A percentile compares a stretch with the other conserved stretches of the same genome.
phyloP scores from a whole-genome alignment of 2,329 filamentous ascomycete genomes.

The Elsinoe perseae region DNA sequence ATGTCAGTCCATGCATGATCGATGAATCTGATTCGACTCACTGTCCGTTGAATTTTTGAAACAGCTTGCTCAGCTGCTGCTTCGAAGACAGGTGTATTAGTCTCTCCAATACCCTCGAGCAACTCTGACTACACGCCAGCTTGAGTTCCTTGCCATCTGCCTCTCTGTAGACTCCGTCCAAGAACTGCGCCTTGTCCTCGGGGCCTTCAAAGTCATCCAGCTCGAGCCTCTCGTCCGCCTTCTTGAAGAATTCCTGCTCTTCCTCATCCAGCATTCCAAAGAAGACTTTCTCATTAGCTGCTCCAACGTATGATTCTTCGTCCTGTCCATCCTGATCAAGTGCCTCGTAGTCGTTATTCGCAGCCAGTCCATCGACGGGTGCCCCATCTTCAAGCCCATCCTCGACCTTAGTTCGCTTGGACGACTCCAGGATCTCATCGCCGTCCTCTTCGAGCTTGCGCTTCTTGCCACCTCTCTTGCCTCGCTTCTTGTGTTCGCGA shows the following conservation, averaged over 20 bases:
- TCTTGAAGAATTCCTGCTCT: constrained; percentile 92
- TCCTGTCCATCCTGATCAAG: constrained; percentile 24
- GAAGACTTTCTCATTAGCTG: constrained; percentile 60
- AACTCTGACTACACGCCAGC: constrained; percentile 90
- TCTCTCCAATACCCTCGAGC: constrained; percentile 85
- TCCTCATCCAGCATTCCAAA: constrained; percentile 88
- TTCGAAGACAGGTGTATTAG: constrained; percentile 74
- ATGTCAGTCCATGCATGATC: constrained; percentile 9
- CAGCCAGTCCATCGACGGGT: constrained; percentile 18
- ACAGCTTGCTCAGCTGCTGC: constrained; percentile 76
- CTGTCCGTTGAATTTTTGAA: constrained; percentile 76
- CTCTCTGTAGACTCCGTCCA: constrained; percentile 79
- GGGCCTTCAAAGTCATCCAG: constrained; percentile 73
- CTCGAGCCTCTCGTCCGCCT: constrained; percentile 82
- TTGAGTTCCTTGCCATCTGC: constrained; percentile 90
- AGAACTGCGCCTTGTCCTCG: constrained; percentile 49
- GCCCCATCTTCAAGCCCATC: not conserved
- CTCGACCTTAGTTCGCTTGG: not conserved
- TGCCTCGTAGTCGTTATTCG: constrained; percentile 21
- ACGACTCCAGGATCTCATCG: not conserved
- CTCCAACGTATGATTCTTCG: constrained; percentile 27
- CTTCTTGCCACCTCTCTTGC: constrained; percentile 48
- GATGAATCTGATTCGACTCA: constrained; percentile 29
- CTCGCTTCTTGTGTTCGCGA: constrained; percentile 51
- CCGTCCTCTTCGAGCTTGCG: constrained; percentile 34